Base-by-base conservation (phyloP, 2,329 filamentous ascomycete species). In the Penicillium sp. region DNA sequence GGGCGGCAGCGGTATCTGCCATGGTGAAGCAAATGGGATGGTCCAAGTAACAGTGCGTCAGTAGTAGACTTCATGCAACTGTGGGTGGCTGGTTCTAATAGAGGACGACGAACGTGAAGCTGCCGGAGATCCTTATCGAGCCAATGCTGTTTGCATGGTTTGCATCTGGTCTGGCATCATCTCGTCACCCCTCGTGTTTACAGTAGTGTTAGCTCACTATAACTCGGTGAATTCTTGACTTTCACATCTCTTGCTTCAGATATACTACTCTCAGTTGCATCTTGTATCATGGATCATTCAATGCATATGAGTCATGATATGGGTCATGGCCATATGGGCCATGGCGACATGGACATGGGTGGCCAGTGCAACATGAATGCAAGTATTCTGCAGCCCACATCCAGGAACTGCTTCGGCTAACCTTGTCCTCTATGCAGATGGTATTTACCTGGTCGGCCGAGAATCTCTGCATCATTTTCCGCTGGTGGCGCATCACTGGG, bases 381-480 rank as follows among this genome's bases (percentile, higher is more conserved):
- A 73, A 62, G 84, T 62, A 42, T 23, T 39, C 28, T 27, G n/a
- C 34, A 28, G 14, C 13, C 24, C 24, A 9, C 6, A 9, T 26
- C 24, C 3, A 9, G 24, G 24, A 20, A 10, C 2, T 8, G 14
- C 4, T 10, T 2, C 11, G 3, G 26, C 49, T 50, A 44, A 50
- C 40, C 1, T n/a, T 37, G 1, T 29, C 18, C 26, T 3, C 7
- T 37, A 43, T 58, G 38, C 58, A 95, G 89, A 97, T 96, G 91
- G 82, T 97, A 57, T 98, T 98, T 76, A 97, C 89, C 51, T 98
- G 91, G 91, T 82, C 89, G 68, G 91, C 90, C 2, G 81, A 78
- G 46, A 86, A 97, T 72, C 87, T 98, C 55, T 98, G 93, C 78
- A 94, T 98, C 70, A 81, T 98, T 69, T 98, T 97, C 77, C 79